Evolutionary conservation across 2,329 filamentous ascomycete genomes (phyloP), one percentile per base, ranked within the genome.

Genomic region (Thelonectria rubi): DNA sequence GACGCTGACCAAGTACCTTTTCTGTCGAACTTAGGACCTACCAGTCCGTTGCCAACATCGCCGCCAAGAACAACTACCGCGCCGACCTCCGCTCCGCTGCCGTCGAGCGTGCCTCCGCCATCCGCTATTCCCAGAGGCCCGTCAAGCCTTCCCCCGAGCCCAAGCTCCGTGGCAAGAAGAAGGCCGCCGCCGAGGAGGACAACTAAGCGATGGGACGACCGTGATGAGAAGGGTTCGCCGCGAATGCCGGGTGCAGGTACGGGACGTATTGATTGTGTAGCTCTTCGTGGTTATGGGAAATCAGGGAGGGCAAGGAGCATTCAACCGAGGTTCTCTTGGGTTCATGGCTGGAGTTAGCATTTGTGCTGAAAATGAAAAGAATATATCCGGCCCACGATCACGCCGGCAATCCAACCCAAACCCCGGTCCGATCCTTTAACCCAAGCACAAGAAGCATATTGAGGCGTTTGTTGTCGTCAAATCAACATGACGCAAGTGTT

Each of bases 21-120:
- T 26, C 54, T 34, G 12, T 10, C 53, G 58, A 68, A 30, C 21
- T 52, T 69, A 95, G 93, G 87, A 90, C 91, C 83, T 98, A 94
- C 89, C 92, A 91, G 84, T 86, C 86, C 74, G 88, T 98, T 78
- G 93, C 93, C 82, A 91, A 88, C 84, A 84, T 85, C 79, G 88
- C 89, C 74, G 91, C 93, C 80, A 93, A 93, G 88, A 86, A 86
- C 78, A 87, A 89, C 77, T 99, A 98, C 90, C 92, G 91, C 74
- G 75, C 86, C 74, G 91, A 94, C 78, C 86, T 94, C 80, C 90
- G 90, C 73, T 82, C 86, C 75, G 84, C 85, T 75, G 94, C 94
- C 74, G 89, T 98, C 75, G 84, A 93, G 81, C 92, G 95, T 76
- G 93, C 91, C 77, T 93, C 90, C 75, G 93, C 93, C 75, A 87